phyloP scores from a whole-genome alignment of 352 stramenopile genomes.

The Phytophthora nicotianae region DNA sequence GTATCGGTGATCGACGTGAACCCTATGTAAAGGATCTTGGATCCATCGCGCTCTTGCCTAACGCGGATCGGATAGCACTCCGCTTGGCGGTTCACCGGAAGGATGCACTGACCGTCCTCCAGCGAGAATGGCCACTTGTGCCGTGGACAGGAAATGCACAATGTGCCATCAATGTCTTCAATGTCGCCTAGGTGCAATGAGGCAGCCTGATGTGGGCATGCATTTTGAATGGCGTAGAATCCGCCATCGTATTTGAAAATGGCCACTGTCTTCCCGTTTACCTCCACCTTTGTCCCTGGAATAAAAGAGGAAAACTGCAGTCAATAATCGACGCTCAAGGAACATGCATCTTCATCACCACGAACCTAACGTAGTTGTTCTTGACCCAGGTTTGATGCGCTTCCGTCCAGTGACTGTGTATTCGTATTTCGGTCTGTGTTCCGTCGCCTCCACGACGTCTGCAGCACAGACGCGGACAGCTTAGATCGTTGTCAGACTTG shows the following conservation, averaged over 20 bases:
- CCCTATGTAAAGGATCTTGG: conserved; percentile 66
- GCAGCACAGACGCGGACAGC: conserved; percentile 3
- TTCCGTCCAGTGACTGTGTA: conserved; percentile 76
- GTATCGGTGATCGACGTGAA: conserved; percentile 59
- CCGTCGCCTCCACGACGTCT: conserved; percentile 81
- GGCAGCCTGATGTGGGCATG: conserved; percentile 79
- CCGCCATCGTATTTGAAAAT: conserved; percentile 79
- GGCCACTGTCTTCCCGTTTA: conserved; percentile 78
- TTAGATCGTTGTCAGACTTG: neutral
- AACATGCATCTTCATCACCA: neutral
- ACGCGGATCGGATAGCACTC: conserved; percentile 73
- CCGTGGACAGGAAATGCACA: conserved; percentile 77
- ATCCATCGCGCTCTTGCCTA: conserved; percentile 44
- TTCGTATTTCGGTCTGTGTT: conserved; percentile 73
- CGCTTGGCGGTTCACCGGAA: conserved; percentile 52
- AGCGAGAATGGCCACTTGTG: conserved; percentile 87
- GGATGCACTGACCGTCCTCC: conserved; percentile 70
- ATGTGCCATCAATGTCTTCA: conserved; percentile 75
- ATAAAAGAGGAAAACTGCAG: neutral
- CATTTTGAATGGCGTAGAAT: conserved; percentile 80
- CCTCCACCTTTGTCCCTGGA: conserved; percentile 54
- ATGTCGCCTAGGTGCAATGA: conserved; percentile 88
- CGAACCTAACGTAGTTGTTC: conserved; percentile 62
- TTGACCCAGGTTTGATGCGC: conserved; percentile 71
- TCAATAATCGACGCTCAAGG: neutral